Evolutionary conservation across 768 basidiomycete genomes (phyloP), one percentile per base, ranked within the genome.

Genomic region (Fistulinella prunicolor): DNA sequence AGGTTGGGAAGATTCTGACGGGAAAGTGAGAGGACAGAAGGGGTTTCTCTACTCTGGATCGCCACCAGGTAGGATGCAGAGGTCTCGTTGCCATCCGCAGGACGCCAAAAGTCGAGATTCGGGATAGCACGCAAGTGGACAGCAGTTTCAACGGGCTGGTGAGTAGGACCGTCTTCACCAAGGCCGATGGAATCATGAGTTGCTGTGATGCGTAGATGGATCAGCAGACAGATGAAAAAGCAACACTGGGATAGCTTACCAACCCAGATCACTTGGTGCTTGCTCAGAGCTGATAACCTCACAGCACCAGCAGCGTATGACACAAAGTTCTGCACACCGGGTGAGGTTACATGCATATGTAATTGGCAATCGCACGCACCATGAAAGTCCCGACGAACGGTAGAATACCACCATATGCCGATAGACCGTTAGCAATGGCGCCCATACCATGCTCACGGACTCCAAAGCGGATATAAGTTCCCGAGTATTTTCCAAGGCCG

Each of bases 401-500:
- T 53, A 95, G 80, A 62, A 94, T 83, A 59, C 82, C 90, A 51
- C 94, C 94, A 69, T 96, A 97, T 3, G 93, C 94, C 53, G 76
- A 68, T 53, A 94, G 67, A 65, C 94, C 94, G 67, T 96, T 96
- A 56, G 85, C 90, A 60, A 97, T 93, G 46, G 94, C 94, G 60
- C 87, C 89, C 94, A 96, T 97, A 57, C 77, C 94, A 70, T 97
- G 94, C 69, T 97, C 94, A 70, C 94, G 89, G 48, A 97, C 93
- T 80, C 94, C 94, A 73, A 88, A 97, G 46, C 94, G 88, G 66
- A 97, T 82, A 68, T 97, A 96, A 39, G 85, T 87, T 44, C 94
- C 94, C 47, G 82, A 71, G 69, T 93, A 95, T 50, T 67, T 77
- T 49, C 94, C 94, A 37, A 95, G 77, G 26, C 83, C 83, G 17